phyloP scores from a whole-genome alignment of 208 protist genomes.

The Novymonas esmeraldas region DNA sequence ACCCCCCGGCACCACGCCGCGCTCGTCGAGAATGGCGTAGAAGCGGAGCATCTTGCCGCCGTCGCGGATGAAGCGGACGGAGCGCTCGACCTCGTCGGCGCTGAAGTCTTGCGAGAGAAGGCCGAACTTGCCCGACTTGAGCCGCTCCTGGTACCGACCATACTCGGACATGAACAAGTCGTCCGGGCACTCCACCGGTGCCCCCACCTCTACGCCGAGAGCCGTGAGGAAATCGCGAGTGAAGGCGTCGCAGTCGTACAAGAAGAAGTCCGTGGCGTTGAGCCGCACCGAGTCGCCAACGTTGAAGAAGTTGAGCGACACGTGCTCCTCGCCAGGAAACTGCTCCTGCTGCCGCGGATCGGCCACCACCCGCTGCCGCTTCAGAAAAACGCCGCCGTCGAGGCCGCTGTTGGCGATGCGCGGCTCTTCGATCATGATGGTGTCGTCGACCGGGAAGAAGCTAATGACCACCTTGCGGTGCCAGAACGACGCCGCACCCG shows the following conservation, averaged over 20 bases:
- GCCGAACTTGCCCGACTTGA: conserved; percentile 61
- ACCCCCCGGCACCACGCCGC: conserved; percentile 47
- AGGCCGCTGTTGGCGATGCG: conserved; percentile 94
- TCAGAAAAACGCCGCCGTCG: conserved; percentile 92
- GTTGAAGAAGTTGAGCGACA: conserved; percentile 92
- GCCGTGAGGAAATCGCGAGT: conserved; percentile 91
- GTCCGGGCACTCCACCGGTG: conserved; percentile 58
- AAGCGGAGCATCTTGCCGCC: conserved; percentile 96
- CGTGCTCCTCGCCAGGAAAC: conserved; percentile 84
- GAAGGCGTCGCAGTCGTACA: conserved; percentile 94
- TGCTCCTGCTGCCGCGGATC: conserved; percentile 79
- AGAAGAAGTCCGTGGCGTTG: conserved; percentile 91
- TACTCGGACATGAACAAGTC: conserved; percentile 77
- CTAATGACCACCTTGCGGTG: conserved; percentile 91
- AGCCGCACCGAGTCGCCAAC: conserved; percentile 91
- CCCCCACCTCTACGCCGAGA: conserved; percentile 72
- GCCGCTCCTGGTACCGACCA: conserved; percentile 48
- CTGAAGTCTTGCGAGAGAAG: conserved; percentile 62
- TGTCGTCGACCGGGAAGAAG: conserved; percentile 95
- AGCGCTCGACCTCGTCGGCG: conserved; percentile 70
- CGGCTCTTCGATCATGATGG: conserved; percentile 94
- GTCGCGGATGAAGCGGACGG: conserved; percentile 91
- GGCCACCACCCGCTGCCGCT: conserved; percentile 85
- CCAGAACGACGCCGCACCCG: conserved; percentile 80
- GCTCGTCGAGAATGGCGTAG: conserved; percentile 87